A percentile compares a stretch with the other conserved stretches of the same genome.
Conservation (phyloP, 2,329 filamentous ascomycete species). For the Xylaria sp. region DNA sequence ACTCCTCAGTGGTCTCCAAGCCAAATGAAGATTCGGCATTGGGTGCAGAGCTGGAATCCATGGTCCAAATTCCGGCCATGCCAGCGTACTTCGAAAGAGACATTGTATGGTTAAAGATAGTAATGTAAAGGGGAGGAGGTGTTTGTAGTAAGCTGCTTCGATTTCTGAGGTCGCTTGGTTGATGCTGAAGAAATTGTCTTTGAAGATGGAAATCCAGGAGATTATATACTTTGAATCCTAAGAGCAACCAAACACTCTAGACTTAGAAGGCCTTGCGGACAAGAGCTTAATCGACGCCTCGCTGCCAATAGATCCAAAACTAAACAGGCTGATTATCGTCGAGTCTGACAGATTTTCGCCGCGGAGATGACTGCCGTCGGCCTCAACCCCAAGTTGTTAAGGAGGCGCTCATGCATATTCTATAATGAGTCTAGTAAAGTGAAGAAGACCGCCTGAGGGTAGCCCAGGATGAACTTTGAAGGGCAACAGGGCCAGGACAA, state of each 20-base stretch:
- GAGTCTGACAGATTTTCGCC: background rate
- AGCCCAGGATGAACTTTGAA: background rate
- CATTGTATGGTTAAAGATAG: background rate
- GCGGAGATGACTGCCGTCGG: background rate
- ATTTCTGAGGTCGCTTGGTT: background rate
- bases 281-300: background rate
- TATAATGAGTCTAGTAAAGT: background rate
- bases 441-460: background rate
- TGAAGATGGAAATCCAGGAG: background rate
- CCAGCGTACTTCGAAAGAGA: slow-evolving; percentile 12
- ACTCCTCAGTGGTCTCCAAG: slow-evolving; percentile 9
- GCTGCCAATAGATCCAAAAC: background rate
- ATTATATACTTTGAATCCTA: slow-evolving; percentile 5
- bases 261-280: background rate
- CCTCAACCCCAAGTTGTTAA: background rate
- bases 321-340: background rate
- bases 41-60: background rate
- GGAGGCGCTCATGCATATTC: background rate
- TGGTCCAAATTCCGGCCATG: slow-evolving; percentile 11
- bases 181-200: background rate
- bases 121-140: background rate
- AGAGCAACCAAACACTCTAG: background rate
- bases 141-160: background rate
- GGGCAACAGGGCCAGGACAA: background rate
- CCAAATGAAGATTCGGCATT: background rate